Conservation (phyloP, 805 yeast species). For the Suhomyces sp. region DNA sequence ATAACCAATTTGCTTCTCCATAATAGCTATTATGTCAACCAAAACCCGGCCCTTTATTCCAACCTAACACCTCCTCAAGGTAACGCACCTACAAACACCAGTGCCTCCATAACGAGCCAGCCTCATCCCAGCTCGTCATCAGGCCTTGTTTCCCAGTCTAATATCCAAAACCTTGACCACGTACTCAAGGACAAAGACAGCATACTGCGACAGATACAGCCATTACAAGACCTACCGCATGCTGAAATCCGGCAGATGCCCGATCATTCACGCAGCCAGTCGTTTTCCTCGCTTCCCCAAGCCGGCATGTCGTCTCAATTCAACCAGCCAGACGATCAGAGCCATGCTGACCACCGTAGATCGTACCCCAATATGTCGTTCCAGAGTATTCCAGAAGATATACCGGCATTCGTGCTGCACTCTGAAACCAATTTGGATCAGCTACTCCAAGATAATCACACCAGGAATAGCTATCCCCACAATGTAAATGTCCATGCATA, state of each 20-base stretch:
- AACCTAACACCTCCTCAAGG: not conserved
- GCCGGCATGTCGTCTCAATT: not conserved
- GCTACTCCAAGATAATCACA: not conserved
- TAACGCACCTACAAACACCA: too few relatives aligned
- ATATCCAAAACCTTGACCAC: not conserved
- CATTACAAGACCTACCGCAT: not conserved
- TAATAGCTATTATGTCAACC: constrained; percentile 10
- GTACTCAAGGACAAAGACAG: not conserved
- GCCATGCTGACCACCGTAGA: not conserved
- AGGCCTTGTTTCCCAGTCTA: not conserved
- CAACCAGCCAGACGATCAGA: not conserved
- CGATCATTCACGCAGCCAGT: not conserved
- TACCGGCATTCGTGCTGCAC: not conserved
- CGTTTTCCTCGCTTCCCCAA: not conserved
- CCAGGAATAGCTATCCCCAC: constrained; percentile 5
- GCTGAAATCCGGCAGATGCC: not conserved
- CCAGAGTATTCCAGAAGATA: not conserved
- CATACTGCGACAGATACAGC: not conserved
- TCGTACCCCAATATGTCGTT: not conserved
- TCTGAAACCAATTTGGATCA: not conserved
- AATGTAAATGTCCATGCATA: constrained; percentile 18
- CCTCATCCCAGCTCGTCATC: not conserved
- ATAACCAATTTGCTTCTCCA: constrained; percentile 24
- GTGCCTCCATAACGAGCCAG: not conserved
- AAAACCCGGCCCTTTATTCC: not conserved